These are phyloP conservation scores for Arxiozyma telluris DNA, from an alignment of 1,139 yeast genomes.

Conservation along the genomic window DNA sequence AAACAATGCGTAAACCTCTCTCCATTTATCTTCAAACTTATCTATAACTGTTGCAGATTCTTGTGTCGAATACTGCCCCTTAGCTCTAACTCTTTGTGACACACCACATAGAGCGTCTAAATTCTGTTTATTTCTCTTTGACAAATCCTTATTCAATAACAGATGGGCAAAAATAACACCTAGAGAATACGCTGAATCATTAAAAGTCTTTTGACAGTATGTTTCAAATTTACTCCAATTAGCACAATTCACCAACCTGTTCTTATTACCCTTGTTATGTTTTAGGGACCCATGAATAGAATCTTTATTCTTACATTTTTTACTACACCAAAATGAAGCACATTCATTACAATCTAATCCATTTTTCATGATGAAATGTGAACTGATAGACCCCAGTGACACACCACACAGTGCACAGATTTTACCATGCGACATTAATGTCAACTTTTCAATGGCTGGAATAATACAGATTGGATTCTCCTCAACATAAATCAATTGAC, in stretches of 20 bases:
- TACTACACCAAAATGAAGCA: conserved; percentile 64
- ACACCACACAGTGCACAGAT: conserved; percentile 79
- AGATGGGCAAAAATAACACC: conserved; percentile 48
- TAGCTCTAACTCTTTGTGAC: conserved; percentile 53
- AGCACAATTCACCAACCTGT: conserved; percentile 35
- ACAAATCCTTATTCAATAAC: conserved; percentile 40
- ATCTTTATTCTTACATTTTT: conserved; percentile 47
- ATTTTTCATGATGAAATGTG: conserved; percentile 34
- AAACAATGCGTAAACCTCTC: conserved; percentile 45
- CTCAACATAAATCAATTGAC: conserved; percentile 49
- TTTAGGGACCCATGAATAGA: conserved; percentile 49
- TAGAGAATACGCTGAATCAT: conserved; percentile 63
- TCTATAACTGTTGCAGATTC: conserved; percentile 1
- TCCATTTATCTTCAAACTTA: conserved; percentile 46
- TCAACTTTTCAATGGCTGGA: conserved; percentile 63
- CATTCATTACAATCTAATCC: conserved; percentile 67
- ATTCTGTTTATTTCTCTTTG: conserved; percentile 33
- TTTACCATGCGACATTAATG: conserved; percentile 53
- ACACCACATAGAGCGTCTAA: conserved; percentile 61
- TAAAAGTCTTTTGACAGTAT: conserved; percentile 54
- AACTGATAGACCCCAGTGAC: conserved; percentile 37
- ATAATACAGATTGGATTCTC: conserved; percentile 57
- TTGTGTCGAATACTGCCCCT: neutral
- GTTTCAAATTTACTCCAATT: conserved; percentile 51
- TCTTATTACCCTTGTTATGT: conserved; percentile 37